These are phyloP conservation scores for Millerago galiae DNA, from an alignment of 805 yeast species.

Conservation along the genomic window DNA sequence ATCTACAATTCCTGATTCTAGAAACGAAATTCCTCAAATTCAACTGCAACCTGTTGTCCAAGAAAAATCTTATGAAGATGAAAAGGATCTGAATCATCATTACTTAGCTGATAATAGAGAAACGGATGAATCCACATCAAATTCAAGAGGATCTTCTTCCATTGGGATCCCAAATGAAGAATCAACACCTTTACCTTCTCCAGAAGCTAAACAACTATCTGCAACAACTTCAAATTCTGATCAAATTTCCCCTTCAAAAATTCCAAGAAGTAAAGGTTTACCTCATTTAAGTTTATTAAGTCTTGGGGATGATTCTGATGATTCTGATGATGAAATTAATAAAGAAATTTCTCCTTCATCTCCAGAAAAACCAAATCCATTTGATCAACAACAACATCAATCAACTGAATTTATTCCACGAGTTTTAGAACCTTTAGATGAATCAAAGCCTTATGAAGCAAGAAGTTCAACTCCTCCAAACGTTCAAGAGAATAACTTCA, in stretches of 20 bases:
- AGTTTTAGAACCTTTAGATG: conserved; percentile 9
- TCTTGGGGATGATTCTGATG: conserved; percentile 19
- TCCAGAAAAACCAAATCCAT: not conserved
- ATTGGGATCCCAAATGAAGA: conserved; percentile 14
- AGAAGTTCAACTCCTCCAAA: conserved; percentile 3
- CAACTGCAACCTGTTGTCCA: conserved; percentile 2
- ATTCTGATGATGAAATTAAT: conserved; percentile 8
- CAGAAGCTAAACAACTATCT: not conserved
- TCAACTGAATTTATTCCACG: conserved; percentile 5
- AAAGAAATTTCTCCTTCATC: not conserved
- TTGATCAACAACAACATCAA: not conserved
- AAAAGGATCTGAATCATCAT: conserved; percentile 13
- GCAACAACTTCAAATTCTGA: not conserved
- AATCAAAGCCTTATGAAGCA: conserved; percentile 5
- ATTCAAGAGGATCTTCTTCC: not conserved
- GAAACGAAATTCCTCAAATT: not conserved
- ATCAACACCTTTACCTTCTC: conserved; percentile 20
- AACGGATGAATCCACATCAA: conserved; percentile 7
- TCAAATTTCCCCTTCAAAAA: conserved; percentile 18
- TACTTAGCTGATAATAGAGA: conserved; percentile 20
- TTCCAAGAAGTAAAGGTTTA: conserved; percentile 20
- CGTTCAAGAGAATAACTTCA: not conserved
- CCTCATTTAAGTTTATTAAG: conserved; percentile 22
- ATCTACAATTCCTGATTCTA: not conserved
- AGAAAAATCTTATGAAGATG: not conserved